Percentiles rank a stretch among this genome's conserved stretches.
phyloP scores from a whole-genome alignment of 1,139 yeast species.

The Kodamaea sp. region DNA sequence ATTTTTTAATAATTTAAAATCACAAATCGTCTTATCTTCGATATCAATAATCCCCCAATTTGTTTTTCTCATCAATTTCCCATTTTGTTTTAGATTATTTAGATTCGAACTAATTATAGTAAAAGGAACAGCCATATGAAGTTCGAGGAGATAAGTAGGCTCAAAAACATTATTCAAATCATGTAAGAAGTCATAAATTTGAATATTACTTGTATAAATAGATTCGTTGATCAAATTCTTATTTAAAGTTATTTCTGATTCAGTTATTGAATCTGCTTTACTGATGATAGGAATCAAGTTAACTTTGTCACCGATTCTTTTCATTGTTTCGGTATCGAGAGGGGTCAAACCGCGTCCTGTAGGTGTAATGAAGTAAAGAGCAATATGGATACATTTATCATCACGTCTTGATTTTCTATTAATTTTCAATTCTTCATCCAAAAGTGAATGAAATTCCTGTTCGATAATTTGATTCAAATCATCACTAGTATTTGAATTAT shows the following conservation, averaged over 20 bases:
- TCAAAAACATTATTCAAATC: constrained; percentile 7
- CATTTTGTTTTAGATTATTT: constrained; percentile 5
- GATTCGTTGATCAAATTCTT: constrained; percentile 44
- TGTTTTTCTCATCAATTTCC: constrained; percentile 8
- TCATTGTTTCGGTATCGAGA: constrained; percentile 49
- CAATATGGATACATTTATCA: constrained; percentile 63
- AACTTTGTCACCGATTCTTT: constrained; percentile 44
- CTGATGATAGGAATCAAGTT: constrained; percentile 57
- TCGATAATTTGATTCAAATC: constrained; percentile 48
- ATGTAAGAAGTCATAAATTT: constrained; percentile 44
- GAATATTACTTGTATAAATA: constrained; percentile 41
- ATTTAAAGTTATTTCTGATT: constrained; percentile 40
- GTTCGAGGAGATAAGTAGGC: constrained; percentile 6
- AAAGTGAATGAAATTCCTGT: constrained; percentile 50
- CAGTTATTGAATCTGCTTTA: constrained; percentile 56
- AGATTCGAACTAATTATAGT: constrained; percentile 12
- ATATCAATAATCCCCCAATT: constrained; percentile 14
- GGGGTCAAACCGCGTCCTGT: constrained; percentile 48
- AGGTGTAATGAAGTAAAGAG: constrained; percentile 57
- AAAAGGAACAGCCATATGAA: constrained; percentile 13
- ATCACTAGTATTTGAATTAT: constrained; percentile 25
- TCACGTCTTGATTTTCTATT: constrained; percentile 50
- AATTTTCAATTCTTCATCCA: constrained; percentile 59
- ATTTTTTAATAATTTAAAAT: constrained; percentile 12
- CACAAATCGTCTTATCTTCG: constrained; percentile 10